A percentile compares a stretch with the other conserved stretches of the same genome.
Conservation (phyloP, 257 asterid genomes). For the Fraxinus pennsylvanica region DNA sequence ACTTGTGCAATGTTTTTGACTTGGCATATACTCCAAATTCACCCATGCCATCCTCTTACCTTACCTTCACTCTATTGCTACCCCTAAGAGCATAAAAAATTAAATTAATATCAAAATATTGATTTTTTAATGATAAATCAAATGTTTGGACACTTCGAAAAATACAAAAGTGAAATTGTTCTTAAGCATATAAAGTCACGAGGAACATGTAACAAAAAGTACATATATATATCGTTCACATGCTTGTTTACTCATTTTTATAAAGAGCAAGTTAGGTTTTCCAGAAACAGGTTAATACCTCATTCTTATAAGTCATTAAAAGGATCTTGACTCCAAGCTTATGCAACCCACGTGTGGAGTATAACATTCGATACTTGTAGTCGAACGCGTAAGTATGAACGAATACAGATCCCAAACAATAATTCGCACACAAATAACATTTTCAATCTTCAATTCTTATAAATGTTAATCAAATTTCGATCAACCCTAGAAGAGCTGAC, state of each 20-base stretch:
- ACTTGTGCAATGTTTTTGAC: conserved; percentile 4
- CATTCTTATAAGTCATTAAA: conserved; percentile 19
- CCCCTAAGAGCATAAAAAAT: background rate
- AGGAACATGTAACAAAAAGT: background rate
- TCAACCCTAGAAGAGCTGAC: too few relatives aligned
- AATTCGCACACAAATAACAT: too few relatives aligned
- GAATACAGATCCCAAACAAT: too few relatives aligned
- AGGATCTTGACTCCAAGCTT: conserved; percentile 30
- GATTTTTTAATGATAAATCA: background rate
- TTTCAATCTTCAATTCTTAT: too few relatives aligned
- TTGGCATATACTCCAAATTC: conserved; percentile 2
- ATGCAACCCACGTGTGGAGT: conserved; percentile 33
- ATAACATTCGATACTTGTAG: background rate
- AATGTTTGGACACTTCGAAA: background rate
- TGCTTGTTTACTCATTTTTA: conserved; percentile 4
- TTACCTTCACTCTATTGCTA: background rate
- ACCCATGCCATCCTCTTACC: background rate
- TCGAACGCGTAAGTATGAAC: too few relatives aligned
- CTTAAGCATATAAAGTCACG: background rate
- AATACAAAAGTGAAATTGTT: background rate
- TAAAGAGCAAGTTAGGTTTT: conserved; percentile 26
- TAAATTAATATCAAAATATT: background rate
- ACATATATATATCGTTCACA: conserved; percentile 6
- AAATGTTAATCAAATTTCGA: too few relatives aligned
- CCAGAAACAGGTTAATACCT: conserved; percentile 29